Conservation (phyloP, 2,329 filamentous ascomycete genomes). For the Trichoderma gracile region DNA sequence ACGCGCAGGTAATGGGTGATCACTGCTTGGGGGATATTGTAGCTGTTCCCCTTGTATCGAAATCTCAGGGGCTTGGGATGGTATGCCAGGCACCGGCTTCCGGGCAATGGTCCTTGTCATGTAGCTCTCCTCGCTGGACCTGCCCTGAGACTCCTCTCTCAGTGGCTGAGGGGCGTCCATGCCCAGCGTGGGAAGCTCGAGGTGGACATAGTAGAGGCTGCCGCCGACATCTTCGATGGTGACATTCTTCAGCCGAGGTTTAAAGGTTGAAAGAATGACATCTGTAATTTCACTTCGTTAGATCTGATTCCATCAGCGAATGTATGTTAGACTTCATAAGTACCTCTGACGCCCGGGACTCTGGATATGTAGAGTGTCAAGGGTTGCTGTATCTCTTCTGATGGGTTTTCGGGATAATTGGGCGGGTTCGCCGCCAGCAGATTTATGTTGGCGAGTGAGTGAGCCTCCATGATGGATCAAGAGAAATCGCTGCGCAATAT, state of each 20-base stretch:
- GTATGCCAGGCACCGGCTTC: slow-evolving; percentile 51
- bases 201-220: slow-evolving; percentile 89
- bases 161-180: slow-evolving; percentile 35
- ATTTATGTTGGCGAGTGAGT: slow-evolving; percentile 78
- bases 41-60: slow-evolving; percentile 21
- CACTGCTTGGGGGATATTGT: neutral
- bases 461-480: slow-evolving; percentile 64
- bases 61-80: slow-evolving; percentile 35
- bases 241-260: slow-evolving; percentile 85
- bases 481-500: neutral
- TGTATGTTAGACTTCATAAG: slow-evolving; percentile 20
- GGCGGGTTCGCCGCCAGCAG: slow-evolving; percentile 83
- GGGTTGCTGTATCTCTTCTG: slow-evolving; percentile 66
- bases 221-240: slow-evolving; percentile 82
- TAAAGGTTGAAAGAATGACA: slow-evolving; percentile 87
- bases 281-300: slow-evolving; percentile 54
- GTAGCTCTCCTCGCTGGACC: slow-evolving; percentile 48
- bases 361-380: slow-evolving; percentile 88
- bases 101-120: slow-evolving; percentile 50
- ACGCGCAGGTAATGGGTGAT: neutral
- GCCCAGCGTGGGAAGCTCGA: slow-evolving; percentile 58
- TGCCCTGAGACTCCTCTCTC: slow-evolving; percentile 38
- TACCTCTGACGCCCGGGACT: slow-evolving; percentile 88
- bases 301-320: slow-evolving; percentile 1
- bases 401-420: slow-evolving; percentile 76